Percentiles rank a stretch among this genome's conserved stretches.
phyloP scores from a whole-genome alignment of 116 monocot species.

The Cymodocea nodosa region DNA sequence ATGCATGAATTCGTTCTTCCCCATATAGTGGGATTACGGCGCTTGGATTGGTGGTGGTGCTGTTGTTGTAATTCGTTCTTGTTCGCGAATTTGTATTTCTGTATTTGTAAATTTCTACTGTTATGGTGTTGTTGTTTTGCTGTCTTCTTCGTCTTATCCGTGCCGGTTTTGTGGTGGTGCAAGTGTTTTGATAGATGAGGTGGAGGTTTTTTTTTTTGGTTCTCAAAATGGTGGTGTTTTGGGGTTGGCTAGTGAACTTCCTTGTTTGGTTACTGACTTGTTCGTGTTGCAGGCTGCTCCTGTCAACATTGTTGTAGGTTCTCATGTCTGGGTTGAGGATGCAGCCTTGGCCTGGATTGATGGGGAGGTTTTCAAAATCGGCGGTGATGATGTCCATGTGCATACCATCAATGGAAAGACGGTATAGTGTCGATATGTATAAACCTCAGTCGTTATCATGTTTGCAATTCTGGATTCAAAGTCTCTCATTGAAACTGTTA shows the following conservation, averaged over 20 bases:
- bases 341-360: constrained; percentile 62
- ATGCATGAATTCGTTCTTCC: too few species aligned
- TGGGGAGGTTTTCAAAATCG: constrained; percentile 56
- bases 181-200: too few species aligned
- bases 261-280: not conserved
- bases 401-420: constrained; percentile 37
- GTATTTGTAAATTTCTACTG: too few species aligned
- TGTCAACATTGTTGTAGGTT: constrained; percentile 69
- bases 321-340: constrained; percentile 84
- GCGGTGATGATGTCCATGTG: constrained; percentile 46
- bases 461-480: not conserved
- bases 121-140: too few species aligned
- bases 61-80: too few species aligned
- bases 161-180: too few species aligned
- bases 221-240: not conserved
- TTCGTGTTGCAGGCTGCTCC: constrained; percentile 36
- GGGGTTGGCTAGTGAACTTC: not conserved
- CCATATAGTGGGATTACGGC: too few species aligned
- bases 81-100: too few species aligned
- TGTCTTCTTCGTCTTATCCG: too few species aligned
- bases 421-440: constrained; percentile 2
- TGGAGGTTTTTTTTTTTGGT: not conserved
- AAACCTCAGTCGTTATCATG: not conserved
- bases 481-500: too few species aligned
- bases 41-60: too few species aligned